Evolutionary conservation across 75 land plant genomes (phyloP), one percentile per base, ranked within the genome.

Genomic region (Selaginella tamariscina): DNA sequence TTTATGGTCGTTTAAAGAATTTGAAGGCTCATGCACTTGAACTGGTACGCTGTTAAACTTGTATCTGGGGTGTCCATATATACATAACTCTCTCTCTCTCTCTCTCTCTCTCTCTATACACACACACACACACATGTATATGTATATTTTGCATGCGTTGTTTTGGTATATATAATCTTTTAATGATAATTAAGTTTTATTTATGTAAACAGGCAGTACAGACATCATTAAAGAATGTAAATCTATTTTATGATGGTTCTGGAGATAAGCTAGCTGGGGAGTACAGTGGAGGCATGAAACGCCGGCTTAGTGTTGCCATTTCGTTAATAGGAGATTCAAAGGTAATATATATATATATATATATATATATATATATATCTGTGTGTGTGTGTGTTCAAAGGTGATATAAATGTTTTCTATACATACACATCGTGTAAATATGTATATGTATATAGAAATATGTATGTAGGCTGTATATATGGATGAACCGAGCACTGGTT

Each of bases 201-300:
- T 5, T 5, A 39, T n/a, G 60, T 0, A 20, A 30, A 24, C 79
- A 94, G 98, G 98, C 96, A 24, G 99, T 95, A 24, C 87, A 95
- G 33, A 88, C 79, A 54, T 87, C 92, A 20, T 68, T 95, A 27
- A 90, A 79, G 79, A 79, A 85, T 72, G 85, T 95, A 2, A 88
- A 95, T 65, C 77, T 95, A 18, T 91, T 77, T 66, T 72, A 90
- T 68, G 87, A 85, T 33, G 89, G 89, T 15, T 85, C 90, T 70
- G 91, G 82, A 33, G 92, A 95, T 64, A 90, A 87, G 62, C 73
- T 63, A 72, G 72, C 85, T 23, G 85, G 87, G 32, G 83, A 85
- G 75, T 95, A 90, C 70, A 91, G 97, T 72, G 99, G 99, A 62
- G 99, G 99, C 2, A 95, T 95, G 99, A 95, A 95, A 80, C 84